Evolutionary conservation across 331 rosid genomes (phyloP).

Genomic region (Telfairia occidentalis): DNA sequence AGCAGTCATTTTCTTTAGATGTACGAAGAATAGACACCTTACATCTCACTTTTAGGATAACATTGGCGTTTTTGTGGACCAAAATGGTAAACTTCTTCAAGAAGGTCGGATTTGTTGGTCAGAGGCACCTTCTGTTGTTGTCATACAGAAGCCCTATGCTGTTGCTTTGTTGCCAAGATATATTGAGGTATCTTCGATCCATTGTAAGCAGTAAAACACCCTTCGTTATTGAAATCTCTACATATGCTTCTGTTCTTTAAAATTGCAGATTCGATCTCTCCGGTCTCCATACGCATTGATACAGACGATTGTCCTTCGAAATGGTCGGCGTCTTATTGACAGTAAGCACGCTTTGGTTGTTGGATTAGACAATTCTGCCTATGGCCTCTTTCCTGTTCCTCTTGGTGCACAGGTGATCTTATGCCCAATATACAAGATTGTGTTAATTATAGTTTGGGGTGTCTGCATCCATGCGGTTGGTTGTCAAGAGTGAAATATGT

Average conservation of each 20-base stretch:
- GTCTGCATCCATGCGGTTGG: background rate
- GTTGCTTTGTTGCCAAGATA: conserved; percentile 72
- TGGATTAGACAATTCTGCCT: conserved; percentile 69
- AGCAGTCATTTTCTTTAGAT: background rate
- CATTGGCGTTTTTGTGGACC: conserved; percentile 92
- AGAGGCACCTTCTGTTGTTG: conserved; percentile 71
- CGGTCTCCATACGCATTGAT: conserved; percentile 77
- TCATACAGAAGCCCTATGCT: conserved; percentile 81
- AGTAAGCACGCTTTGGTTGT: conserved; percentile 48
- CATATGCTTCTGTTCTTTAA: conserved; percentile 7
- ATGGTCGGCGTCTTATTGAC: conserved; percentile 59
- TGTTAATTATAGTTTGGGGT: background rate
- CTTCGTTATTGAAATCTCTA: background rate
- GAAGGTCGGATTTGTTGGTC: conserved; percentile 99
- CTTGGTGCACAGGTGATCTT: conserved; percentile 87
- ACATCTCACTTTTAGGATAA: conserved; percentile 52
- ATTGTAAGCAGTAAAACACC: conserved; percentile 2
- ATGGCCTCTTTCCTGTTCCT: conserved; percentile 92
- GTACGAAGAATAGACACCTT: background rate
- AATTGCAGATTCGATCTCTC: conserved; percentile 77
- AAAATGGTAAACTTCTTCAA: conserved; percentile 83
- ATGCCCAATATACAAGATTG: background rate
- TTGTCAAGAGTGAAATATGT: background rate
- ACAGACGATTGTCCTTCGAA: conserved; percentile 83
- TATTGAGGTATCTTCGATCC: conserved; percentile 54